These are phyloP conservation scores for Actinomortierella ambigua DNA, from an alignment of 371 early-diverging fungal genomes.

Conservation along the genomic window DNA sequence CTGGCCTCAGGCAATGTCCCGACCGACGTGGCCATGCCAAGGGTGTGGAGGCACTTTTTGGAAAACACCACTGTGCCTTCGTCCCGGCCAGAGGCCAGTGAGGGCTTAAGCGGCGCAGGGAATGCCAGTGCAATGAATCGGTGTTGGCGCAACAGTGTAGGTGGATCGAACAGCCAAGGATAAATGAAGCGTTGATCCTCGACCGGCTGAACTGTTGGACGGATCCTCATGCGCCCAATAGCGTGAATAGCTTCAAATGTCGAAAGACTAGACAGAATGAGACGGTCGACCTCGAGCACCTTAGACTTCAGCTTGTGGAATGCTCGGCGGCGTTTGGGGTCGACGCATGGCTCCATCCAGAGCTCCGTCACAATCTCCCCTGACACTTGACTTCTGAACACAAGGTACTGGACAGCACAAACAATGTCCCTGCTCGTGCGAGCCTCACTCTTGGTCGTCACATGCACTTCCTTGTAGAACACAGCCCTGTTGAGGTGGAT, in stretches of 20 bases:
- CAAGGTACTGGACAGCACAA: slow-evolving; percentile 67
- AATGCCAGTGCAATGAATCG: slow-evolving; percentile 38
- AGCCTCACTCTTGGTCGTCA: slow-evolving; percentile 10
- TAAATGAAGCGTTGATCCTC: slow-evolving; percentile 34
- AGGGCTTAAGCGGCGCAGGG: slow-evolving; percentile 19
- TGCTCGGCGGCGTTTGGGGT: slow-evolving; percentile 21
- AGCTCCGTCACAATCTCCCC: slow-evolving; percentile 67
- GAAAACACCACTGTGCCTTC: too few relatives aligned
- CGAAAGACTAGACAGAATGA: slow-evolving; percentile 61
- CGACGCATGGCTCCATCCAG: slow-evolving; percentile 72
- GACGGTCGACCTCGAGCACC: slow-evolving; percentile 59
- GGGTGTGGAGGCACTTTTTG: slow-evolving; percentile 29
- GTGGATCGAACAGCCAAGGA: slow-evolving; percentile 46
- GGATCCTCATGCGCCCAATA: slow-evolving; percentile 50
- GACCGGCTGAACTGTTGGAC: slow-evolving; percentile 25
- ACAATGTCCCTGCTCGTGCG: slow-evolving; percentile 7
- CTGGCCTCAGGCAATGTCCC: slow-evolving; percentile 3
- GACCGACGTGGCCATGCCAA: slow-evolving; percentile 16
- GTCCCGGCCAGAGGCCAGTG: neutral
- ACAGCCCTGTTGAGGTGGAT: slow-evolving; percentile 56
- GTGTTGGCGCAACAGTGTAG: slow-evolving; percentile 41
- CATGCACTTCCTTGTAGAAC: slow-evolving; percentile 65
- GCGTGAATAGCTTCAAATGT: slow-evolving; percentile 76
- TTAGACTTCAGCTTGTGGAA: slow-evolving; percentile 52
- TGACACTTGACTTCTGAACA: slow-evolving; percentile 59